Evolutionary conservation across 495 filamentous ascomycete species (phyloP).

Genomic region (Tetracladium setigerum): DNA sequence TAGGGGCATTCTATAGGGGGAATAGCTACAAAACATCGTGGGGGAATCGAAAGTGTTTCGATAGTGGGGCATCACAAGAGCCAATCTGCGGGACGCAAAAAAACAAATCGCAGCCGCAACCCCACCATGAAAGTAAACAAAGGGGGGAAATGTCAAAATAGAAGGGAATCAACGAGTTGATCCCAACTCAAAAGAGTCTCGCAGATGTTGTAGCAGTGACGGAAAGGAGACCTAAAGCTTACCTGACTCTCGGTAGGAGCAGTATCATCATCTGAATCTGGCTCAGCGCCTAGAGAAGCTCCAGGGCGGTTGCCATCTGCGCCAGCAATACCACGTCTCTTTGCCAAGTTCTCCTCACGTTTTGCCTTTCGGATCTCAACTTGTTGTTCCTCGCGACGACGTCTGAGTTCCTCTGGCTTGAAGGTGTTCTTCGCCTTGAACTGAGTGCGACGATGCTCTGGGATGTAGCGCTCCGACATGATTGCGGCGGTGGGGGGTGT

Average conservation of each 20-base stretch:
- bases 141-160: not conserved
- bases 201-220: not conserved
- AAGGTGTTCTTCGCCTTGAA: conserved; percentile 99
- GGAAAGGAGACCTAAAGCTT: conserved; percentile 33
- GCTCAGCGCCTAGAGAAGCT: conserved; percentile 74
- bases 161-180: not conserved
- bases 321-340: conserved; percentile 85
- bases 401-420: conserved; percentile 96
- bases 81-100: no score
- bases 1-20: no score
- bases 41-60: no score
- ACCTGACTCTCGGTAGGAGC: conserved; percentile 94
- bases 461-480: conserved; percentile 99
- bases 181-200: not conserved
- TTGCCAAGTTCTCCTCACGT: conserved; percentile 96
- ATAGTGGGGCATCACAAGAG: no score
- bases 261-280: conserved; percentile 96
- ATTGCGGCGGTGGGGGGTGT: conserved; percentile 30
- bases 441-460: conserved; percentile 96
- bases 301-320: conserved; percentile 74
- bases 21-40: no score
- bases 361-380: conserved; percentile 98
- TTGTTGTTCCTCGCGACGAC: conserved; percentile 97
- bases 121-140: conserved; percentile 23
- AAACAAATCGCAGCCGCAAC: conserved; percentile 11